Evolutionary conservation across 2,329 filamentous ascomycete species (phyloP), one percentile per base, ranked within the genome.

Genomic region (Aspergillus sp.): DNA sequence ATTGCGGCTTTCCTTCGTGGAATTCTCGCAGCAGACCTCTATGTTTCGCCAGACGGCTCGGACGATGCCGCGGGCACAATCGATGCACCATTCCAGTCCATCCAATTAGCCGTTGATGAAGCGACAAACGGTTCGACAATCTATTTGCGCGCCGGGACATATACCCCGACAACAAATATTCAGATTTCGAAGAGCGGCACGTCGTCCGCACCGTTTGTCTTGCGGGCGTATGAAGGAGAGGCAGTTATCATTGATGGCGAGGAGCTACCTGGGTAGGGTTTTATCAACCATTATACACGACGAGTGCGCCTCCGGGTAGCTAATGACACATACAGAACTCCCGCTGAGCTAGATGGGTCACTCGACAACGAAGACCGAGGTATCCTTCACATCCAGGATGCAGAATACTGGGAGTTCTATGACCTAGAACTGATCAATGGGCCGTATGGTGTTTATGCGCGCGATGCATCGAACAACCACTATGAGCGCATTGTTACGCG

Each of bases 401-500:
- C 60, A 6, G 54, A 62, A 3, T 64, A 64, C 37, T 62, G 60
- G 61, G 55, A 61, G 50, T 60, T 64, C 40, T 62, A 62, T 40
- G 61, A 61, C 17, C 54, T 64, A 2, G 60, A 59, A 24, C 37
- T 64, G 34, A 62, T 64, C 13, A 53, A 64, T 13, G 60, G 61
- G 0, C 61, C 61, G 17, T 64, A 64, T n/a, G 61, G 61, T 2
- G 54, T 64, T 7, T 64, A 64, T 39, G 52, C 60, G 20, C 60
- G 58, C 1, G 60, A 64, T 22, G 47, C 60, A 5, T 64, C 60
- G 0, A 64, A 64, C 45, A 64, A 64, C 37, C 61, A 59, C 48
- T 64, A 64, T 48, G 60, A 64, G 47, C 52, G 61, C 2, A 37
- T 64, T 4, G 37, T 56, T 3, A 64, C 61, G 4, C 42, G 60